These are phyloP conservation scores for Senna siamea DNA, from an alignment of 306 rosid species.

Conservation along the genomic window DNA sequence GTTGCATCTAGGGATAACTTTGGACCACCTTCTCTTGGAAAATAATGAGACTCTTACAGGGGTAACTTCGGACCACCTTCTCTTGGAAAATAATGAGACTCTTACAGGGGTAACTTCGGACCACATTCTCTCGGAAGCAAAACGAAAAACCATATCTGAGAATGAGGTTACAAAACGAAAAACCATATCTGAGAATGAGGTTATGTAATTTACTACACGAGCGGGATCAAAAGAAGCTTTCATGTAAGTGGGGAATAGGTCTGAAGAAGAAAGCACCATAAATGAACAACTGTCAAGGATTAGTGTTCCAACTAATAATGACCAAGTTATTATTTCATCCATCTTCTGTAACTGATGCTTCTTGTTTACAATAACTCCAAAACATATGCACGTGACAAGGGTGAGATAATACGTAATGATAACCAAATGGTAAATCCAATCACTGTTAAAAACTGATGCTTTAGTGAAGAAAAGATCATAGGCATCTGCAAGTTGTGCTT, in stretches of 20 bases:
- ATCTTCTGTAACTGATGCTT: not conserved
- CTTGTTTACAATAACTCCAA: not conserved
- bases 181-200: too few relatives aligned
- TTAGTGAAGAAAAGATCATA: conserved; percentile 22
- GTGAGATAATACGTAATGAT: not conserved
- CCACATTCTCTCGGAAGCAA: not conserved
- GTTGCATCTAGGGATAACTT: not conserved
- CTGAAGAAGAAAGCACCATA: too few relatives aligned
- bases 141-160: too few relatives aligned
- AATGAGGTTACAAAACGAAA: too few relatives aligned
- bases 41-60: too few relatives aligned
- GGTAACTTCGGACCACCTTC: not conserved
- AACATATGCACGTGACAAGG: not conserved
- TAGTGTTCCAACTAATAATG: not conserved
- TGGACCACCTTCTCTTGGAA: not conserved
- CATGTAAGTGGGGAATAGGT: too few relatives aligned
- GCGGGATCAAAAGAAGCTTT: too few relatives aligned
- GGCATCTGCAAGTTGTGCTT: not conserved
- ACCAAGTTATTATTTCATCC: not conserved
- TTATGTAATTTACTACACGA: too few relatives aligned
- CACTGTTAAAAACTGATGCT: not conserved
- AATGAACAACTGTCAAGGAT: not conserved
- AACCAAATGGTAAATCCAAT: not conserved
- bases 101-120: not conserved
- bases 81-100: too few relatives aligned